phyloP scores from a whole-genome alignment of 768 basidiomycete species.

The Multifurca ochricompacta region DNA sequence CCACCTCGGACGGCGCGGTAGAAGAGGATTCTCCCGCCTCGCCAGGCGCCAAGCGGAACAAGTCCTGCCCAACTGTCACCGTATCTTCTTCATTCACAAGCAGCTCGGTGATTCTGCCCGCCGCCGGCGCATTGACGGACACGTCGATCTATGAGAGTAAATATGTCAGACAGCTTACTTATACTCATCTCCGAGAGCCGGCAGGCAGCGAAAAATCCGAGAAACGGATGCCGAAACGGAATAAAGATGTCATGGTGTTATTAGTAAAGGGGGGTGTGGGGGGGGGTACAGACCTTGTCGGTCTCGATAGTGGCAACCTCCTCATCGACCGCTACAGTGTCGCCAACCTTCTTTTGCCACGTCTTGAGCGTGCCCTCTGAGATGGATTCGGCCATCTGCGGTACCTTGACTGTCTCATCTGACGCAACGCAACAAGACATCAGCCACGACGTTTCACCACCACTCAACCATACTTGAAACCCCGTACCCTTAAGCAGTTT shows the following conservation, averaged over 20 bases:
- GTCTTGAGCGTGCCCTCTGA: conserved; percentile 94
- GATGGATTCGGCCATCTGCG: conserved; percentile 97
- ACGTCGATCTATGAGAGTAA: conserved; percentile 76
- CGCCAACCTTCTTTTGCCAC: conserved; percentile 91
- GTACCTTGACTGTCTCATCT: conserved; percentile 91
- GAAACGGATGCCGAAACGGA: neutral
- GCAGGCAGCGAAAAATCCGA: neutral
- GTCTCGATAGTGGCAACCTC: conserved; percentile 98
- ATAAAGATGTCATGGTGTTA: neutral
- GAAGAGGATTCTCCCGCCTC: conserved; percentile 21
- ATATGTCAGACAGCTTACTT: neutral
- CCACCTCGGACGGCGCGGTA: conserved; percentile 18
- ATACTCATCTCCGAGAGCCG: neutral
- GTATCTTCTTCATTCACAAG: conserved; percentile 91
- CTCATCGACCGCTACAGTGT: conserved; percentile 85
- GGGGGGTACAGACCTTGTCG: conserved; percentile 66
- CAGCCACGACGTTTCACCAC: conserved; percentile 7
- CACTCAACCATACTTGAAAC: neutral
- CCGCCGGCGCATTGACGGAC: conserved; percentile 84
- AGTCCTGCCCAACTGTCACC: conserved; percentile 89
- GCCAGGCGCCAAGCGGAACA: conserved; percentile 86
- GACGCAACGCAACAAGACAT: conserved; percentile 5
- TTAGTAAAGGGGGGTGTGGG: neutral
- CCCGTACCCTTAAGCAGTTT: conserved; percentile 58
- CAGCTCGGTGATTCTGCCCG: conserved; percentile 82